Conservation (phyloP, 176 grass and related monocot species). For the Triticum timopheevii region DNA sequence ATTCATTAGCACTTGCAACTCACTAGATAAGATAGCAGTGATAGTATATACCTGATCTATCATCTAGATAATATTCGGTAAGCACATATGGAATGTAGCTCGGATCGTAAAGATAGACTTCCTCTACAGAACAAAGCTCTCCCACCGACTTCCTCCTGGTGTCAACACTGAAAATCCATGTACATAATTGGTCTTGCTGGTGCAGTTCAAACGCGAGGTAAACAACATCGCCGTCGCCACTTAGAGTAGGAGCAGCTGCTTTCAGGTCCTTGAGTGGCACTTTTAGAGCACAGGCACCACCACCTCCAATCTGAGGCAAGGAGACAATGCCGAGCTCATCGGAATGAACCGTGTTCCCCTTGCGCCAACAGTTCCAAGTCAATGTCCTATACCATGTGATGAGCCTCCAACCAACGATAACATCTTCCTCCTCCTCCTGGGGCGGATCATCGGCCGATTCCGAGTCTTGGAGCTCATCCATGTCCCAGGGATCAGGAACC, state of each 20-base stretch:
- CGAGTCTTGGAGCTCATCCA: neutral
- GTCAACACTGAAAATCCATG: neutral
- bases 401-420: neutral
- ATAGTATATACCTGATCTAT: neutral
- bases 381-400: neutral
- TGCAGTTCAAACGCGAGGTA: neutral
- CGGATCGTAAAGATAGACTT: too few species aligned
- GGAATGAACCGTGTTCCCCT: neutral
- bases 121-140: neutral
- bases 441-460: neutral
- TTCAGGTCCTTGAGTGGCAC: neutral
- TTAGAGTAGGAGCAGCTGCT: neutral
- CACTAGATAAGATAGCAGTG: neutral
- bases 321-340: neutral
- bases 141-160: neutral
- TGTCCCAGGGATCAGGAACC: neutral
- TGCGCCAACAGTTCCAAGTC: neutral
- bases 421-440: neutral
- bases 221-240: neutral
- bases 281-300: neutral
- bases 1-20: neutral
- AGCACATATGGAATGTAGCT: too few species aligned
- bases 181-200: neutral
- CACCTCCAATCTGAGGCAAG: neutral
- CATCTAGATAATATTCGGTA: too few species aligned